These are phyloP conservation scores for Novymonas esmeraldas DNA, from an alignment of 208 protist species.

Conservation along the genomic window DNA sequence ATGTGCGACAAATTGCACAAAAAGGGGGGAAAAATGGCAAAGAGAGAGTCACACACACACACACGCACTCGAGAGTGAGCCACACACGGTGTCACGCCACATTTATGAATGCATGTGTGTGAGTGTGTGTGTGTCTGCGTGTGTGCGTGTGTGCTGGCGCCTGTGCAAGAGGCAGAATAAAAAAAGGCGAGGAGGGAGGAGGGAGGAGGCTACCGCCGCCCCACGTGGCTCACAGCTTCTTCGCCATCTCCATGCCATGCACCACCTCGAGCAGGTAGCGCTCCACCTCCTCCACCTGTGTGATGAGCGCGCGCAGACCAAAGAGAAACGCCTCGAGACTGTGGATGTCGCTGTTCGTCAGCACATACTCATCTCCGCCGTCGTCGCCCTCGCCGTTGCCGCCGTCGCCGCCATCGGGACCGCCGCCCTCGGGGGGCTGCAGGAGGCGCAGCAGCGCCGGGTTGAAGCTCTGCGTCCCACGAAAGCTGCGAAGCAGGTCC, in stretches of 20 bases:
- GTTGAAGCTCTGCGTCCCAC: not conserved
- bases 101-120: conserved; percentile 1
- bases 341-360: conserved; percentile 86
- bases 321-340: conserved; percentile 87
- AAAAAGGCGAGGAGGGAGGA: not conserved
- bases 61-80: not conserved
- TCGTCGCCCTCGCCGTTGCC: conserved; percentile 32
- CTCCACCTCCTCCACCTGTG: conserved; percentile 71
- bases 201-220: not conserved
- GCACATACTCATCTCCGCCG: conserved; percentile 58
- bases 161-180: not conserved
- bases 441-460: conserved; percentile 1
- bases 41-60: not conserved
- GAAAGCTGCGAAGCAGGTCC: conserved; percentile 8
- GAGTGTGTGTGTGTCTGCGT: not conserved
- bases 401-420: conserved; percentile 26
- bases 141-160: not conserved
- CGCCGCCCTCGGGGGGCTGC: too few relatives aligned
- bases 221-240: conserved; percentile 78
- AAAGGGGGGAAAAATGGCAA: too few relatives aligned
- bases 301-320: conserved; percentile 70
- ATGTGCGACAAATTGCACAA: too few relatives aligned
- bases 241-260: conserved; percentile 66
- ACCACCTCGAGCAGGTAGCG: conserved; percentile 75
- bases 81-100: not conserved